These are phyloP conservation scores for Yamadazyma ubonensis DNA, from an alignment of 805 yeast genomes.

Conservation along the genomic window DNA sequence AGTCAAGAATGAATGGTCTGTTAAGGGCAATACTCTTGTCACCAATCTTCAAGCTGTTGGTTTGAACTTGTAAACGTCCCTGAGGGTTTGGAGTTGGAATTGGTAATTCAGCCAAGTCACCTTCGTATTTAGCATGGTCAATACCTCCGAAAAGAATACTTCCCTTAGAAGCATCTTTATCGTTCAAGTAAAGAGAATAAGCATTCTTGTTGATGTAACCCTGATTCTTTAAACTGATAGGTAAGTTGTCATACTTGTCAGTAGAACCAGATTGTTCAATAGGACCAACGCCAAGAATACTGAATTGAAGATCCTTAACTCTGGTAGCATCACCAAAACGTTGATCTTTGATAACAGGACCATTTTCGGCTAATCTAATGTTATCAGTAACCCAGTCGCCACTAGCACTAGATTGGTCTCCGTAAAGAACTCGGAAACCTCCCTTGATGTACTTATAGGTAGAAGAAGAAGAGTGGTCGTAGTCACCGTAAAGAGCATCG, in stretches of 20 bases:
- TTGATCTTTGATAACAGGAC: constrained; percentile 11
- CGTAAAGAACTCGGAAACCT: constrained; percentile 44
- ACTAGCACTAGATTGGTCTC: constrained; percentile 45
- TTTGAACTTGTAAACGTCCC: not conserved
- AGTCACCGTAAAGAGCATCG: constrained; percentile 34
- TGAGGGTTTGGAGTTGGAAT: constrained; percentile 31
- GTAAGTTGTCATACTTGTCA: constrained; percentile 30
- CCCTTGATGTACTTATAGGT: constrained; percentile 30
- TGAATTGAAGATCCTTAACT: constrained; percentile 5
- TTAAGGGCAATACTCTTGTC: constrained; percentile 10
- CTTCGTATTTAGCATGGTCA: constrained; percentile 25
- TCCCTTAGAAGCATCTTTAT: constrained; percentile 21
- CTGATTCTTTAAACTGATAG: constrained; percentile 28
- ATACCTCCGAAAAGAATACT: constrained; percentile 33
- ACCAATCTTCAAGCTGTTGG: constrained; percentile 27
- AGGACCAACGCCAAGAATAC: constrained; percentile 21
- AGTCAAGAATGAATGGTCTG: constrained; percentile 17
- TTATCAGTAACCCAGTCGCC: constrained; percentile 19
- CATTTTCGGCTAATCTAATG: constrained; percentile 13
- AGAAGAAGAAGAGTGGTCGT: constrained; percentile 30
- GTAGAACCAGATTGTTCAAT: constrained; percentile 10
- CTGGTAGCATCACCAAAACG: constrained; percentile 18
- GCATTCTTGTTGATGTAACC: constrained; percentile 35
- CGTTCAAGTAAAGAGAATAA: constrained; percentile 37
- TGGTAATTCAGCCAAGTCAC: constrained; percentile 21